Evolutionary conservation across 192 early-diverging fungal genomes (phyloP).

Genomic region (Backusella liffmaniae): DNA sequence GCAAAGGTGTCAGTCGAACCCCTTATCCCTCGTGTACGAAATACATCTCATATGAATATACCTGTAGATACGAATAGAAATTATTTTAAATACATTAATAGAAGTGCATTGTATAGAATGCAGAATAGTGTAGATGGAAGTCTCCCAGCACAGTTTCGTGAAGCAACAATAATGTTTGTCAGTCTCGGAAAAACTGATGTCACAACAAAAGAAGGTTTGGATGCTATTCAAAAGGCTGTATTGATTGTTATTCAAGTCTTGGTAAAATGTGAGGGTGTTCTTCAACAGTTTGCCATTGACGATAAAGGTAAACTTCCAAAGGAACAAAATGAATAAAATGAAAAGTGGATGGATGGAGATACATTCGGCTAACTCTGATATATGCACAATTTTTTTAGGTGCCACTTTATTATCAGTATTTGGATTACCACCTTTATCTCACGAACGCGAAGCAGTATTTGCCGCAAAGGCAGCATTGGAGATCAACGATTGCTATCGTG

Average conservation of each 20-base stretch:
- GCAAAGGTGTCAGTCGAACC: conserved; percentile 24
- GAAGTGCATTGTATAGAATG: conserved; percentile 42
- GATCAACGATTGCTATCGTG: conserved; percentile 31
- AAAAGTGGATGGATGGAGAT: not conserved
- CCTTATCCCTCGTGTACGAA: conserved; percentile 28
- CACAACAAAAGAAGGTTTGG: conserved; percentile 36
- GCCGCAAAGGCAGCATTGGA: conserved; percentile 50
- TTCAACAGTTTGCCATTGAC: conserved; percentile 56
- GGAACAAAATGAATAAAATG: not conserved
- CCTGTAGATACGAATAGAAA: conserved; percentile 26
- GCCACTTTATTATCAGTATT: conserved; percentile 49
- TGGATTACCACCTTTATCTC: conserved; percentile 49
- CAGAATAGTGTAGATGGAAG: conserved; percentile 36
- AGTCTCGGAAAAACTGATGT: conserved; percentile 44
- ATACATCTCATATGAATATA: conserved; percentile 18
- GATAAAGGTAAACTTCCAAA: conserved; percentile 37
- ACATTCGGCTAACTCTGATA: not conserved
- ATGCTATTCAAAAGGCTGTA: conserved; percentile 36
- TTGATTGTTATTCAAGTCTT: conserved; percentile 24
- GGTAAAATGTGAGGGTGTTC: conserved; percentile 47
- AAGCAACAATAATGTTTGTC: conserved; percentile 51
- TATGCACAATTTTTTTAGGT: conserved; percentile 9
- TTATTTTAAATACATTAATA: conserved; percentile 52
- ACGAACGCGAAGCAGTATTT: conserved; percentile 50
- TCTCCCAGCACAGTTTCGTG: conserved; percentile 48